Conservation (phyloP, 2,329 filamentous ascomycete species). For the Thelonectria discophora region DNA sequence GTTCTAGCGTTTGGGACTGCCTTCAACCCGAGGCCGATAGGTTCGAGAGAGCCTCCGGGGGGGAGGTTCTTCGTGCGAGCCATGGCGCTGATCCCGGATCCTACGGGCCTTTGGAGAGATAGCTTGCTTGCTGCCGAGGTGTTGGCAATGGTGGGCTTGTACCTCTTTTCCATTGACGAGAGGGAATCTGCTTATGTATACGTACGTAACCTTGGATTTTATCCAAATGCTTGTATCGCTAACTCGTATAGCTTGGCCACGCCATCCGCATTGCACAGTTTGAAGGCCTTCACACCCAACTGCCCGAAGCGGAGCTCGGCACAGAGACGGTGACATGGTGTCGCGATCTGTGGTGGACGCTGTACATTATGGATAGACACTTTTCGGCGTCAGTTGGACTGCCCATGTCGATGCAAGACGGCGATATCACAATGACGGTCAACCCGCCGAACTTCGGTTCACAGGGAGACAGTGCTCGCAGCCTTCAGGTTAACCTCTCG, state of each 20-base stretch:
- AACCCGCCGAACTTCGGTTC: conserved; percentile 41
- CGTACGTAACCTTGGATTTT: conserved; percentile 36
- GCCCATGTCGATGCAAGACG: conserved; percentile 49
- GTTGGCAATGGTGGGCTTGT: conserved; percentile 47
- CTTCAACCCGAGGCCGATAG: conserved; percentile 36
- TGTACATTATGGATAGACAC: conserved; percentile 52
- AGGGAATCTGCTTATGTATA: conserved; percentile 46
- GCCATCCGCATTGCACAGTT: conserved; percentile 52
- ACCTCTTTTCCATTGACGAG: conserved; percentile 51
- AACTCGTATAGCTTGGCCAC: conserved; percentile 45
- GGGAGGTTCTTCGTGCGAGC: conserved; percentile 46
- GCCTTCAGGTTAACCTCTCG: conserved; percentile 49
- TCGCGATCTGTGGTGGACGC: conserved; percentile 52
- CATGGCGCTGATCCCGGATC: conserved; percentile 50
- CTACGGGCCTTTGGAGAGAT: conserved; percentile 47
- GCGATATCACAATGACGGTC: conserved; percentile 48
- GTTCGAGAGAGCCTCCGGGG: conserved; percentile 45
- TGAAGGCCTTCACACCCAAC: conserved; percentile 52
- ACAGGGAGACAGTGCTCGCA: conserved; percentile 43
- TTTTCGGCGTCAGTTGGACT: conserved; percentile 51
- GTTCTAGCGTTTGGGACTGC: conserved; percentile 54
- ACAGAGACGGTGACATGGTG: conserved; percentile 44
- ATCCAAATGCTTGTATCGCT: too few relatives aligned
- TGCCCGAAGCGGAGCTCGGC: conserved; percentile 49
- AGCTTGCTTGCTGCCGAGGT: conserved; percentile 50